These are phyloP conservation scores for Melocanna baccifera DNA, from an alignment of 176 grass and related monocot species.

Conservation along the genomic window DNA sequence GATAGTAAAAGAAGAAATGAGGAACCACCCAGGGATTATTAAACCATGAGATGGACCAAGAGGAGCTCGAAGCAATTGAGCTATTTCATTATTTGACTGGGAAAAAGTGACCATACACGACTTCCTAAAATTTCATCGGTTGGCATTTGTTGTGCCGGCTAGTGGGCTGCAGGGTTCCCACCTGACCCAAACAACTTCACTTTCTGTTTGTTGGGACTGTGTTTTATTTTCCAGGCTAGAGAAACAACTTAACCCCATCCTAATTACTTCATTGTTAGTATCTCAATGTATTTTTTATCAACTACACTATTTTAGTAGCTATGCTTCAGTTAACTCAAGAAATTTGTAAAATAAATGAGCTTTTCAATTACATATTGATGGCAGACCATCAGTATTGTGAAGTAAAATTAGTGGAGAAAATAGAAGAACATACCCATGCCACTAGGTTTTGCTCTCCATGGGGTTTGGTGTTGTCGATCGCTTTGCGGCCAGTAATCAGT, in stretches of 20 bases:
- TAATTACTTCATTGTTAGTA: conserved; percentile 18
- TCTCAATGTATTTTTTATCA: background rate
- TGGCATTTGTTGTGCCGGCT: background rate
- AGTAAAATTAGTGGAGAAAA: conserved; percentile 25
- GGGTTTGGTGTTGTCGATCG: conserved; percentile 74
- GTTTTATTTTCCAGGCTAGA: conserved; percentile 19
- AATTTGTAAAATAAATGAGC: background rate
- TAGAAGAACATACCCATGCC: conserved; percentile 70
- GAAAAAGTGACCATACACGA: background rate
- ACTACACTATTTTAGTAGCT: background rate
- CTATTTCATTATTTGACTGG: background rate
- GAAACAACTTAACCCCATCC: conserved; percentile 9
- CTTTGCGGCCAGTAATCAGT: conserved; percentile 84
- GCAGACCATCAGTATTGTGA: background rate
- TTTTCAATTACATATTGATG: background rate
- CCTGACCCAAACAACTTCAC: background rate
- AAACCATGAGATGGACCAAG: background rate
- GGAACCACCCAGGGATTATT: background rate
- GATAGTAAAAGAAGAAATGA: background rate
- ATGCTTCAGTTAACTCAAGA: background rate
- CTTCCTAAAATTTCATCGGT: conserved; percentile 3
- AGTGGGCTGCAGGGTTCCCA: background rate
- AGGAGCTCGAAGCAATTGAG: background rate
- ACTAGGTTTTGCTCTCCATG: conserved; percentile 79
- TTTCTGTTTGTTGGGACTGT: conserved; percentile 1